Evolutionary conservation across 1,139 yeast genomes (phyloP), one percentile per base, ranked within the genome.

Genomic region (Yamadazyma trypodendri): DNA sequence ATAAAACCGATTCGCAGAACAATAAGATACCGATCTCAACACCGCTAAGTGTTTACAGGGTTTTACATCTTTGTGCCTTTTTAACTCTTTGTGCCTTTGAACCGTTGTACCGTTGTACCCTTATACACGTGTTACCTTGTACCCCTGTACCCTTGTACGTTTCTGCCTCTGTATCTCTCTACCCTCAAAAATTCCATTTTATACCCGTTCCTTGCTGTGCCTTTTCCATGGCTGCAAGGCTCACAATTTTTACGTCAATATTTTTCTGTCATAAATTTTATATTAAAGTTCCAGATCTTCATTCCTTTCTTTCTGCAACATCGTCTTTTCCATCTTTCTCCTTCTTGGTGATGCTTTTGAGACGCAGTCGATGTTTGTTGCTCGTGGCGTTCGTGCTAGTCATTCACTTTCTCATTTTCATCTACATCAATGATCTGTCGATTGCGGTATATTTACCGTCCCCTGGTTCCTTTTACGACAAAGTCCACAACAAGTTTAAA

Each of bases 321-420:
- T n/a, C n/a, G n/a, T n/a, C n/a, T n/a, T 8, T 18, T 18, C 21
- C 21, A 18, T 18, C 21, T 18, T 6, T 6, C 6, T 6, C 21
- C 20, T n/a, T n/a, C n/a, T n/a, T n/a, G n/a, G n/a, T n/a, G n/a
- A 28, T 40, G 44, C 10, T 31, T n/a, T 29, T 55, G 11, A 48
- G 60, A 40, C 45, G 52, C 29, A 46, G 56, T 11, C 42, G 60
- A 34, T 53, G 56, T 22, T 10, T 55, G 4, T 14, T 51, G 3
- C 25, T 55, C 12, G 25, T 54, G 7, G 30, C 45, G 11, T 39
- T 49, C 12, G 38, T 56, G 5, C 14, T 56, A 8, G 31, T 47
- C 7, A 31, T 55, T n/a, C 56, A 56, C 37, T 18, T 54, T n/a
- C 39, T 53, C 8, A 41, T 55, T 3, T 16, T 42, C 28, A 32